Conservation (phyloP, 2,329 filamentous ascomycete genomes). For the Epichloe festucae region DNA sequence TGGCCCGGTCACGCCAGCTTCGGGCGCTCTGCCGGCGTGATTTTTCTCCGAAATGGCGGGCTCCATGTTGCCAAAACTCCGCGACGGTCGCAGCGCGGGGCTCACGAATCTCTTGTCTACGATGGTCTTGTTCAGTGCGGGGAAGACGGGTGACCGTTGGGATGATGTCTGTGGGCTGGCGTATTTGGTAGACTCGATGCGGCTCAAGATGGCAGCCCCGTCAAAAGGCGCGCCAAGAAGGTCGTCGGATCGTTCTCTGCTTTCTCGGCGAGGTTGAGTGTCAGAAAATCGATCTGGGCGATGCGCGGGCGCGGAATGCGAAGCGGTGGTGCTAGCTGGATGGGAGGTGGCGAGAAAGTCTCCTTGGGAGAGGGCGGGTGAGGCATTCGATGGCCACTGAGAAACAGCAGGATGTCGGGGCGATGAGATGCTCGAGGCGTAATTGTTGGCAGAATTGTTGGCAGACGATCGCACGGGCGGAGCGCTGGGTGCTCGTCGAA, state of each 20-base stretch:
- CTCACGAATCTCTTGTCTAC: conserved; percentile 37
- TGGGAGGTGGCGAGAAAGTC: conserved; percentile 28
- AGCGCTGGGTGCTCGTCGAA: conserved; percentile 48
- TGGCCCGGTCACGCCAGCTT: conserved; percentile 35
- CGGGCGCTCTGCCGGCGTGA: conserved; percentile 21
- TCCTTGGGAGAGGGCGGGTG: conserved; percentile 31
- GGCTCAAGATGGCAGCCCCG: conserved; percentile 47
- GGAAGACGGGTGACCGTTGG: conserved; percentile 18
- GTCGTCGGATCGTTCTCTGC: conserved; percentile 35
- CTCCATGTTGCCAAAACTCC: conserved; percentile 34
- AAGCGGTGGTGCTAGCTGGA: conserved; percentile 1
- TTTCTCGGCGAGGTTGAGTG: conserved; percentile 8
- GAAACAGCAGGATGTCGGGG: conserved; percentile 31
- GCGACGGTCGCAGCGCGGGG: conserved; percentile 50
- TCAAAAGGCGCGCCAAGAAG: conserved; percentile 54
- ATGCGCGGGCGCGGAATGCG: conserved; percentile 8
- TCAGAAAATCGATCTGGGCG: conserved; percentile 12
- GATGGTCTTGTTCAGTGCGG: conserved; percentile 33
- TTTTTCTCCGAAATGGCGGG: conserved; percentile 24
- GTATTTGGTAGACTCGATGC: conserved; percentile 40
- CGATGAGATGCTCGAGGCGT: conserved; percentile 37
- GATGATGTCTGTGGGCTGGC: conserved; percentile 19
- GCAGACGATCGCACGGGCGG: conserved; percentile 35
- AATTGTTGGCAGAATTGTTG: too few species aligned
- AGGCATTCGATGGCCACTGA: conserved; percentile 31